Percentiles rank a stretch among this genome's conserved stretches.
These are phyloP conservation scores for Mortierella sp. DNA, from an alignment of 371 early-diverging fungal genomes.

Conservation along the genomic window DNA sequence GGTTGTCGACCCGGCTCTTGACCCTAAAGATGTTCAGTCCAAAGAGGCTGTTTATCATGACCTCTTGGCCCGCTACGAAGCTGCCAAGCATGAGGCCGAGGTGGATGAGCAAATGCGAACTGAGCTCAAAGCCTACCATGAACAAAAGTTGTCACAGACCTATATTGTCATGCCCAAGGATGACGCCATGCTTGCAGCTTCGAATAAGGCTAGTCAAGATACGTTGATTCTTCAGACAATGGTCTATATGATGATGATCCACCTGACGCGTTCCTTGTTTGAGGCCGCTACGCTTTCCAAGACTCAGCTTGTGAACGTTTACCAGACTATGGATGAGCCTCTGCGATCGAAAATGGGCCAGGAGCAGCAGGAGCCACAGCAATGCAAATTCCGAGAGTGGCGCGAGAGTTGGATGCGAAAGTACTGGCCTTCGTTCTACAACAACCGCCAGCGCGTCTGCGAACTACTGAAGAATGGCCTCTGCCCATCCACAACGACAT, in stretches of 20 bases:
- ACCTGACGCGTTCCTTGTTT: slow-evolving; percentile 38
- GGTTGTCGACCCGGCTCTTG: slow-evolving; percentile 23
- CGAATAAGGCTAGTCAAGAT: slow-evolving; percentile 23
- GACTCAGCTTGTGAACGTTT: slow-evolving; percentile 34
- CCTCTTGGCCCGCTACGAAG: slow-evolving; percentile 33
- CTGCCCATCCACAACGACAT: slow-evolving; percentile 8
- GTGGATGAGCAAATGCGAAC: slow-evolving; percentile 47
- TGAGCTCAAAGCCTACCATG: slow-evolving; percentile 37
- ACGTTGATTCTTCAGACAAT: slow-evolving; percentile 37
- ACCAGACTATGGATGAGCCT: slow-evolving; percentile 42
- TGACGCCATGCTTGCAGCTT: slow-evolving; percentile 6
- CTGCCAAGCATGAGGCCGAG: slow-evolving; percentile 26
- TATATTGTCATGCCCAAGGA: slow-evolving; percentile 43
- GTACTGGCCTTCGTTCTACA: slow-evolving; percentile 51
- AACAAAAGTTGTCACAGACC: slow-evolving; percentile 36
- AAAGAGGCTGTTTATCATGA: slow-evolving; percentile 22
- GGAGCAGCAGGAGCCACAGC: slow-evolving; percentile 19
- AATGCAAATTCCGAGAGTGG: slow-evolving; percentile 40
- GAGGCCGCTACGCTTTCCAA: slow-evolving; percentile 49
- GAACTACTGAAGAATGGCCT: slow-evolving; percentile 34
- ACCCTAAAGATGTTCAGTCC: slow-evolving; percentile 37
- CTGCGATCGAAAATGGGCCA: slow-evolving; percentile 40
- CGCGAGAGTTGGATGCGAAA: slow-evolving; percentile 48
- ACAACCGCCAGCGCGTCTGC: slow-evolving; percentile 48
- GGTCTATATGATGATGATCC: slow-evolving; percentile 56